These are phyloP conservation scores for Aspergillus intermedius DNA, from an alignment of 2,329 filamentous ascomycete species.

Conservation along the genomic window DNA sequence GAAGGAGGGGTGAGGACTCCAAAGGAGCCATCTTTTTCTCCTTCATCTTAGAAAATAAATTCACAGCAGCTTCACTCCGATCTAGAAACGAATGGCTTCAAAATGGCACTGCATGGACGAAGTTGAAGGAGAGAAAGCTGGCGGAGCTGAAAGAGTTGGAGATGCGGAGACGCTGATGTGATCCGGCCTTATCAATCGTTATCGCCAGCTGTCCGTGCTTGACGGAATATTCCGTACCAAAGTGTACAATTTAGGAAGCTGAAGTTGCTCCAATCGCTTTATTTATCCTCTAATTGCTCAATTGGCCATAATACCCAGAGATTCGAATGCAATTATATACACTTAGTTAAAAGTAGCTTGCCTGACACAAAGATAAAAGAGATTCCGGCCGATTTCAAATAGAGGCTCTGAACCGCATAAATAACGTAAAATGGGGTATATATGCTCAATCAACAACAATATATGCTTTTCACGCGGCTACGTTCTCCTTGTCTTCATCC, in stretches of 20 bases:
- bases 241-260: not conserved
- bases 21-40: conserved; percentile 32
- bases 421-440: not conserved
- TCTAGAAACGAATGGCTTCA: not conserved
- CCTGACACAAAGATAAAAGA: not conserved
- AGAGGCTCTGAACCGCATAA: too few species aligned
- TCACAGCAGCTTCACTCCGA: not conserved
- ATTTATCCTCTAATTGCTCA: not conserved
- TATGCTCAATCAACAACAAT: not conserved
- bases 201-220: not conserved
- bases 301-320: too few species aligned
- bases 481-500: not conserved
- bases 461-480: not conserved
- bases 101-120: not conserved
- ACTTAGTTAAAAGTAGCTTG: too few species aligned
- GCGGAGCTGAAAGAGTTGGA: not conserved
- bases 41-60: conserved; percentile 20
- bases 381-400: not conserved
- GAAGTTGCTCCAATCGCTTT: not conserved
- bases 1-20: conserved; percentile 38
- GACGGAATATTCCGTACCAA: not conserved
- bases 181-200: not conserved
- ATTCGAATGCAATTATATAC: too few species aligned
- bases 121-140: not conserved
- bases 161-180: not conserved